Conservation (phyloP, 495 filamentous ascomycete species). For the Penicillium salamii region DNA sequence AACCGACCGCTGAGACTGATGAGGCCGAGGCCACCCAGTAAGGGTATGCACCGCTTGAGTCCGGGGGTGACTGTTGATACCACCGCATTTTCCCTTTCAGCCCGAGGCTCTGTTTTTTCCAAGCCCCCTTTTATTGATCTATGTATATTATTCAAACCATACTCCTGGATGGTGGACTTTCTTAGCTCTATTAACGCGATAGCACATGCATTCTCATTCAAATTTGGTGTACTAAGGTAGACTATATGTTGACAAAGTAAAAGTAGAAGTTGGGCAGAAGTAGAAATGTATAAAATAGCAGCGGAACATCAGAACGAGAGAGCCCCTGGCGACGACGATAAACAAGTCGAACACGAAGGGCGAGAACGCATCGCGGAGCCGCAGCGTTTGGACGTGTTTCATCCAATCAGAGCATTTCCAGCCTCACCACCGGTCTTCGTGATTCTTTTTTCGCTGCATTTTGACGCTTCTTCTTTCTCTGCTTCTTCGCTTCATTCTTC, state of each 20-base stretch:
- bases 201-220: constrained; percentile 6
- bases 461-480: too few species aligned
- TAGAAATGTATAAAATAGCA: too few species aligned
- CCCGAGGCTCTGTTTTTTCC: constrained; percentile 4
- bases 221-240: too few species aligned
- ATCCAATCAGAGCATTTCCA: constrained; percentile 27
- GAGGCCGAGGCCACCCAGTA: neutral
- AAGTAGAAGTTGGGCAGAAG: too few species aligned
- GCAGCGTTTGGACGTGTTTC: constrained; percentile 10
- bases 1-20: neutral
- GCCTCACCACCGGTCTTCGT: constrained; percentile 22
- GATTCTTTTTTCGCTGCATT: too few species aligned
- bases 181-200: constrained; percentile 16
- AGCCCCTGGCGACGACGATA: too few species aligned
- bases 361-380: constrained; percentile 12
- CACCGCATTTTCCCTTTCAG: constrained; percentile 1
- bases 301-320: too few species aligned
- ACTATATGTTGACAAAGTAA: too few species aligned
- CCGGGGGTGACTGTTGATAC: neutral
- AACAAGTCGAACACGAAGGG: too few species aligned
- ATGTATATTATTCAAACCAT: constrained; percentile 36
- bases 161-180: constrained; percentile 25
- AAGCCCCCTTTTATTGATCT: constrained; percentile 13
- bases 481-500: too few species aligned
- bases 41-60: too few species aligned